Conservation (phyloP, 2,329 filamentous ascomycete genomes). For the Pseudopyricularia javanii region DNA sequence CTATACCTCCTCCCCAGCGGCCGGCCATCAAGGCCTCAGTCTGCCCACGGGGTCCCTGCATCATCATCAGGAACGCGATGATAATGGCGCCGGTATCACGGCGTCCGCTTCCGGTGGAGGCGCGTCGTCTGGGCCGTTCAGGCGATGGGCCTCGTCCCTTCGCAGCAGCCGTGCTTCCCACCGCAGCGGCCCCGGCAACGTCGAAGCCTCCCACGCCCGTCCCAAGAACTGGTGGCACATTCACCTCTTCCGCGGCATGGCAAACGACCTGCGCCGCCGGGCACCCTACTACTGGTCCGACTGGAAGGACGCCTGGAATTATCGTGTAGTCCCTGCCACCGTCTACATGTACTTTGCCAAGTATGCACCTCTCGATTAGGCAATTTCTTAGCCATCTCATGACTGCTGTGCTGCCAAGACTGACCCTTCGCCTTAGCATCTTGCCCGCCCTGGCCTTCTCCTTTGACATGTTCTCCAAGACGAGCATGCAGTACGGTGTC, state of each 20-base stretch:
- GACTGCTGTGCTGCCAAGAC: not conserved
- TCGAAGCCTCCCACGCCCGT: not conserved
- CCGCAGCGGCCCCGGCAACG: not conserved
- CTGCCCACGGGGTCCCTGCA: not conserved
- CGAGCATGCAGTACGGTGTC: constrained; percentile 71
- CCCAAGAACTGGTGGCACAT: constrained; percentile 56
- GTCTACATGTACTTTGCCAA: constrained; percentile 95
- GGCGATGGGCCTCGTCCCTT: not conserved
- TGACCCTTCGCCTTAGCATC: constrained; percentile 43
- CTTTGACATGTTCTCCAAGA: constrained; percentile 87
- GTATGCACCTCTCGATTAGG: constrained; percentile 31
- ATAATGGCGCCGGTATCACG: not conserved
- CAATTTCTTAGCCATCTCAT: not conserved
- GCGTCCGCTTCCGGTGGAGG: not conserved
- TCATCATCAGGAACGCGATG: not conserved
- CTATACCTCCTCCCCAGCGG: not conserved
- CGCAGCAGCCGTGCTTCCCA: not conserved
- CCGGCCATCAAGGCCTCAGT: not conserved
- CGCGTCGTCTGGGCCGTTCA: not conserved
- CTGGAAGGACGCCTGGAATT: constrained; percentile 82
- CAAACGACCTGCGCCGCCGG: constrained; percentile 62
- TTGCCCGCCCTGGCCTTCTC: constrained; percentile 80
- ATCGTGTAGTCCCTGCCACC: constrained; percentile 75
- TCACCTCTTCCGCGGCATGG: constrained; percentile 64
- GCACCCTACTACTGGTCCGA: constrained; percentile 71